Conservation (phyloP, 1,139 yeast genomes). For the Groenewaldozyma sp. region DNA sequence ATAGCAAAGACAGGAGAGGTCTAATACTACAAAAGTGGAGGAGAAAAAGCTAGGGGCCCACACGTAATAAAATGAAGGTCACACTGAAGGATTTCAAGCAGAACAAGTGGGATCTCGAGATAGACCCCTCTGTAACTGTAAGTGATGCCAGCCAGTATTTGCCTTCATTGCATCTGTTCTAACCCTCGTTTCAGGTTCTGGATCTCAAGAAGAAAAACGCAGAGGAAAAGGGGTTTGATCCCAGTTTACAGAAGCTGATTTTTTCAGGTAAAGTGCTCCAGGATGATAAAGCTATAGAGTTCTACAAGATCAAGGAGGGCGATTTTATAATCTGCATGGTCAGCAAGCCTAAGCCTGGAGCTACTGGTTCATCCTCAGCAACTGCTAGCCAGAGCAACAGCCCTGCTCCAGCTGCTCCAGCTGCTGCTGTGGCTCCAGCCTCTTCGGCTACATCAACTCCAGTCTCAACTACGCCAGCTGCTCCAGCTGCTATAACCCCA, state of each 20-base stretch:
- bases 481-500: conserved; percentile 24
- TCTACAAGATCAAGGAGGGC: conserved; percentile 68
- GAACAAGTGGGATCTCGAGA: conserved; percentile 72
- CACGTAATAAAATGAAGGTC: conserved; percentile 71
- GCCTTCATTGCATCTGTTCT: neutral
- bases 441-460: conserved; percentile 23
- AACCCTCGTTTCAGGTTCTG: conserved; percentile 37
- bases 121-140: conserved; percentile 62
- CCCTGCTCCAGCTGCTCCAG: conserved; percentile 22
- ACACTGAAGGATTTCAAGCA: conserved; percentile 88
- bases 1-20: too few relatives aligned
- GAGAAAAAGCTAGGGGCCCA: too few relatives aligned
- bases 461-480: conserved; percentile 24
- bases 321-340: conserved; percentile 93
- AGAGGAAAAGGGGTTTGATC: conserved; percentile 56
- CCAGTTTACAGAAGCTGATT: conserved; percentile 74
- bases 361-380: conserved; percentile 21
- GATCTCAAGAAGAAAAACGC: conserved; percentile 71
- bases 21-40: too few relatives aligned
- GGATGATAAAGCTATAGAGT: conserved; percentile 67
- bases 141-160: conserved; percentile 26
- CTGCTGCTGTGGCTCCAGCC: conserved; percentile 25
- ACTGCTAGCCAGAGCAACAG: conserved; percentile 21
- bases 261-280: conserved; percentile 86
- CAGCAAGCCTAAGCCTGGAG: conserved; percentile 32